Conservation (phyloP, 768 basidiomycete genomes). For the Podaxis pistillaris region DNA sequence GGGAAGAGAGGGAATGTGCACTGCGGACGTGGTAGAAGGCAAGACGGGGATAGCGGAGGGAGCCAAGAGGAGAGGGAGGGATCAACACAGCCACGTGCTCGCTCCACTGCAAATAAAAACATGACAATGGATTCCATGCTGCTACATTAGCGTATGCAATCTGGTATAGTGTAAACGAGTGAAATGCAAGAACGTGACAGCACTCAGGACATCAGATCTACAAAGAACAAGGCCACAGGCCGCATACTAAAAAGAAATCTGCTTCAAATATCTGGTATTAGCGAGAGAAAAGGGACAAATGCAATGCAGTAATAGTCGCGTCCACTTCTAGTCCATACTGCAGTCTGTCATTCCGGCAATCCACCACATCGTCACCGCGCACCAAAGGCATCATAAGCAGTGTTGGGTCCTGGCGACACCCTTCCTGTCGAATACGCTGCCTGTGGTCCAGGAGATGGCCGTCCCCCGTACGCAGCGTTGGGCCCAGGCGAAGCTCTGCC, state of each 20-base stretch:
- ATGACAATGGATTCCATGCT: conserved; percentile 9
- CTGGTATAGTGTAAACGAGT: conserved; percentile 14
- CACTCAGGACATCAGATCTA: conserved; percentile 14
- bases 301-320: conserved; percentile 6
- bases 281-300: background rate
- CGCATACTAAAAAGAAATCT: conserved; percentile 1
- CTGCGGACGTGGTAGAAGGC: conserved; percentile 6
- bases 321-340: background rate
- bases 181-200: conserved; percentile 13
- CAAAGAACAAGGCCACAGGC: conserved; percentile 8
- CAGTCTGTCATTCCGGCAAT: background rate
- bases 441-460: conserved; percentile 32
- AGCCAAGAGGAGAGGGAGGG: background rate
- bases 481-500: conserved; percentile 32
- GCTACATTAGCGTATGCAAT: conserved; percentile 15
- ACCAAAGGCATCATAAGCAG: conserved; percentile 30
- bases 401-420: conserved; percentile 40
- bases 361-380: conserved; percentile 3
- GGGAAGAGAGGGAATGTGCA: background rate
- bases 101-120: background rate
- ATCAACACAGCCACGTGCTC: conserved; percentile 12
- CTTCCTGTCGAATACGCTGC: conserved; percentile 31
- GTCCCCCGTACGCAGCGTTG: conserved; percentile 29
- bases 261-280: conserved; percentile 1
- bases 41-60: background rate